Conservation (phyloP, 2,329 filamentous ascomycete species). For the Keithomyces neogunnii region DNA sequence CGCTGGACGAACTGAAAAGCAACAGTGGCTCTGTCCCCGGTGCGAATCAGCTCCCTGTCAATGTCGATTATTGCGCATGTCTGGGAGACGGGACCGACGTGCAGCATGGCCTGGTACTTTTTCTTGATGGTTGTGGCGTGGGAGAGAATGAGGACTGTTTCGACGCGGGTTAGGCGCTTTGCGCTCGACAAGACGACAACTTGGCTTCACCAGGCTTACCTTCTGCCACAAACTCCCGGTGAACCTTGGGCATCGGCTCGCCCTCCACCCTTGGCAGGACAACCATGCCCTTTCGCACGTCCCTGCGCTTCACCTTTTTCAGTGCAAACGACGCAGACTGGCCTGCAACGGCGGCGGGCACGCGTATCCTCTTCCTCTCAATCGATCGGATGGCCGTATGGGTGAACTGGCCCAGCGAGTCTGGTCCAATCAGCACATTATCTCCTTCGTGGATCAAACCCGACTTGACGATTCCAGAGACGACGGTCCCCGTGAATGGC, state of each 20-base stretch:
- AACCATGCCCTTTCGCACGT: constrained; percentile 97
- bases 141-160: constrained; percentile 78
- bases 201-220: constrained; percentile 32
- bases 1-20: constrained; percentile 92
- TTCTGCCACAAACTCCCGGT: constrained; percentile 71
- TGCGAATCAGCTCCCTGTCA: constrained; percentile 89
- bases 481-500: constrained; percentile 91
- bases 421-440: constrained; percentile 78
- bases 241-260: constrained; percentile 60
- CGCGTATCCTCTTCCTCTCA: constrained; percentile 84
- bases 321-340: constrained; percentile 90
- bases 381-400: constrained; percentile 85
- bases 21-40: constrained; percentile 86
- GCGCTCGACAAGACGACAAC: no score
- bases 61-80: constrained; percentile 97
- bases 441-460: constrained; percentile 89
- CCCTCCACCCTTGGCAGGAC: constrained; percentile 77
- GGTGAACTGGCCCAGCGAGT: constrained; percentile 82
- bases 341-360: constrained; percentile 80
- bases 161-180: neutral
- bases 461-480: constrained; percentile 85
- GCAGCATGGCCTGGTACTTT: constrained; percentile 96
- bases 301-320: constrained; percentile 78
- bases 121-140: constrained; percentile 96
- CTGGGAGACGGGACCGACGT: constrained; percentile 89